phyloP scores from a whole-genome alignment of 768 basidiomycete species.

The Jaapia argillacea region DNA sequence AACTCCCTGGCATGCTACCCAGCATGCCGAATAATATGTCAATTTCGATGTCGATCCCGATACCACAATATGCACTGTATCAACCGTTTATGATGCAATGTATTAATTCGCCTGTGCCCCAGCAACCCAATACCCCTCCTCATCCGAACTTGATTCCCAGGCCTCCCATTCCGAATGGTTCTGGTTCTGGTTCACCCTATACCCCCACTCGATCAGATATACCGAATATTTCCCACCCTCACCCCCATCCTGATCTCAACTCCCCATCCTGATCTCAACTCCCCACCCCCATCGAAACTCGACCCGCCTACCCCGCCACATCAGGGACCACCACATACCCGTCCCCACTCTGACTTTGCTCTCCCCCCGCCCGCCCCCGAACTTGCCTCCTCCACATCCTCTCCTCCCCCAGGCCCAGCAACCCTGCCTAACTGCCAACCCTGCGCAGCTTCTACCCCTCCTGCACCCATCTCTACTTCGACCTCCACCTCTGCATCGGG shows the following conservation, averaged over 20 bases:
- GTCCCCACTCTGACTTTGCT: constrained; percentile 23
- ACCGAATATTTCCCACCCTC: background rate
- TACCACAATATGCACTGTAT: constrained; percentile 17
- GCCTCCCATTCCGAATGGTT: too few relatives aligned
- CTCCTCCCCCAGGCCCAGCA: constrained; percentile 1
- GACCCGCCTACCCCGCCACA: too few relatives aligned
- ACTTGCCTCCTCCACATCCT: constrained; percentile 2
- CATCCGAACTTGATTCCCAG: too few relatives aligned
- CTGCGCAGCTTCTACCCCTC: constrained; percentile 13
- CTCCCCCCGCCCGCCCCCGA: constrained; percentile 1
- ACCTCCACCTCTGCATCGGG: too few relatives aligned
- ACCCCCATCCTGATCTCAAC: constrained; percentile 4
- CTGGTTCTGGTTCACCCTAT: too few relatives aligned
- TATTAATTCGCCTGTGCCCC: too few relatives aligned
- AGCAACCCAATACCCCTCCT: too few relatives aligned
- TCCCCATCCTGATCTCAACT: too few relatives aligned
- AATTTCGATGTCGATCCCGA: constrained; percentile 27
- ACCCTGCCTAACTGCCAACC: constrained; percentile 1
- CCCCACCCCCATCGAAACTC: constrained; percentile 11
- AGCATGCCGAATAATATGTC: constrained; percentile 15
- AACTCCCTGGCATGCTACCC: constrained; percentile 16
- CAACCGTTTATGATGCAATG: constrained; percentile 28
- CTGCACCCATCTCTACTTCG: constrained; percentile 13
- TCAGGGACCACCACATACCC: constrained; percentile 14
- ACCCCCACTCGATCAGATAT: too few relatives aligned